Evolutionary conservation across 2,329 filamentous ascomycete species (phyloP), one percentile per base, ranked within the genome.

Genomic region (Botrytis elliptica): DNA sequence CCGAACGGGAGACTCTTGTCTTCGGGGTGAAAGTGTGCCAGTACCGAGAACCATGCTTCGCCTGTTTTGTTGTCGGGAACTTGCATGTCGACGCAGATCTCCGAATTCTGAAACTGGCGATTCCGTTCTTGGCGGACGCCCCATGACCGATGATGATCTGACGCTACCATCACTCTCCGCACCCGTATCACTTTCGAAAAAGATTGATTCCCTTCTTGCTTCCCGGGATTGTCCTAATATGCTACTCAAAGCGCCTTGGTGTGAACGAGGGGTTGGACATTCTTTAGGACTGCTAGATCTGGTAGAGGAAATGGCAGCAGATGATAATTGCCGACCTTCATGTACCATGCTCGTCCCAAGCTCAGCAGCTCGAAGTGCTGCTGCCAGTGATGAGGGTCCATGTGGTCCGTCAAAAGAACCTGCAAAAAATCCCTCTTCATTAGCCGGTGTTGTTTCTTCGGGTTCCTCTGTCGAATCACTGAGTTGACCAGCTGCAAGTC

Each of bases 71-170:
- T 97, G 94, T 74, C 92, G 88, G 60, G 92, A 91, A 80, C 93
- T 95, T 46, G 92, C 90, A 66, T 93, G 90, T 74, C 93, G 89
- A 75, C 91, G 88, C 36, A 97, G 85, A 77, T 90, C 88, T 70
- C 92, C 91, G 79, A 95, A 90, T 75, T 98, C 96, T 8, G 94
- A 97, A 33, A 93, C 92, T 3, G 96, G 96, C 0, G 96, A 99
- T 75, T 98, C 95, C 1, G 93, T 95, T 76, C 94, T 88, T 64
- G 90, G 85, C 18, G 89, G 89, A 49, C 90, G 88, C 6, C 93
- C 92, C 68, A 93, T 85, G 6, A 92, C 85, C 0, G 94, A 97
- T 3, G 90, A 89, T 1, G 95, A 98, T 62, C 92, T 89, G 71
- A 94, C 87, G 81, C 95, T 98, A 72, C 70, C 70, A 80, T 99